phyloP scores from a whole-genome alignment of 2,329 filamentous ascomycete species.

The Alternaria brassicicola region DNA sequence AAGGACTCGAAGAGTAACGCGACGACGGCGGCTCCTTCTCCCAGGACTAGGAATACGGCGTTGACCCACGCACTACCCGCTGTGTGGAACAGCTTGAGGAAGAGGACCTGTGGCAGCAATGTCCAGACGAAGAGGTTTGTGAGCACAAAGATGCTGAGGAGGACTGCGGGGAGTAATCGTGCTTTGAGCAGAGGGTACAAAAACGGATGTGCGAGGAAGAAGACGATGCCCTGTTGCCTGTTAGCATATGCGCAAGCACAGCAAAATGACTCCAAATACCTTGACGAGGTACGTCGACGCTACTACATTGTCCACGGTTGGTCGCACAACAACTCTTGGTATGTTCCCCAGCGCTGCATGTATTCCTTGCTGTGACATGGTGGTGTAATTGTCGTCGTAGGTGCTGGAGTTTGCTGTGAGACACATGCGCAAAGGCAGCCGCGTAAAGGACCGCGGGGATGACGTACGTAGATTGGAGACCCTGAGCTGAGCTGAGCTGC shows the following conservation, averaged over 20 bases:
- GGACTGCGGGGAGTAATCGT: conserved; percentile 77
- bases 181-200: conserved; percentile 82
- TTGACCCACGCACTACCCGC: conserved; percentile 83
- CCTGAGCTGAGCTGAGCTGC: neutral
- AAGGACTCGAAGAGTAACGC: conserved; percentile 62
- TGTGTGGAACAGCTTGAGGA: conserved; percentile 88
- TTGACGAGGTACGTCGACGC: conserved; percentile 42
- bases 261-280: conserved; percentile 16
- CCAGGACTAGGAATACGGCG: conserved; percentile 81
- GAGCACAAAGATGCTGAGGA: conserved; percentile 84
- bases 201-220: conserved; percentile 77
- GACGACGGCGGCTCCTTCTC: conserved; percentile 66
- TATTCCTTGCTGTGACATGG: conserved; percentile 37
- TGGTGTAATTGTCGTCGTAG: conserved; percentile 22
- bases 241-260: conserved; percentile 13
- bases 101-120: conserved; percentile 86
- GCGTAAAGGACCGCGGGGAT: conserved; percentile 4
- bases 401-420: neutral
- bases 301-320: conserved; percentile 34
- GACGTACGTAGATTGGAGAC: conserved; percentile 7
- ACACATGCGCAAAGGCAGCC: conserved; percentile 6
- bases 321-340: conserved; percentile 36
- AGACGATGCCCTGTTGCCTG: conserved; percentile 71
- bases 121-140: conserved; percentile 85
- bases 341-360: conserved; percentile 39